Percentiles rank a stretch among this genome's conserved stretches.
Evolutionary conservation across 768 basidiomycete species (phyloP).

Genomic region (Lactarius quietus): DNA sequence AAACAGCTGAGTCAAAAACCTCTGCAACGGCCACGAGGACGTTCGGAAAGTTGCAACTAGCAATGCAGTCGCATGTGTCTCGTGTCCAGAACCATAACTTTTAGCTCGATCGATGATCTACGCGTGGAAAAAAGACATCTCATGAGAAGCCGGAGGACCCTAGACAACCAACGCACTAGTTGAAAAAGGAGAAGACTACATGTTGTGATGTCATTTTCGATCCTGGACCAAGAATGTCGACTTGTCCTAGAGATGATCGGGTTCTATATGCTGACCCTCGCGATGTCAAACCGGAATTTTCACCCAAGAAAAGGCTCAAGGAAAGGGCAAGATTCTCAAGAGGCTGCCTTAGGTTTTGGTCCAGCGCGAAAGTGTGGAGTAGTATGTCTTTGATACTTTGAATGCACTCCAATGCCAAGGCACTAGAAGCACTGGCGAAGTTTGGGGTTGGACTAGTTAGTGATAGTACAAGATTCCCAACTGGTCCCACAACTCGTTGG

Average conservation of each 20-base stretch:
- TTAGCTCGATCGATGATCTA: constrained; percentile 23
- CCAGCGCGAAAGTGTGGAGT: constrained; percentile 21
- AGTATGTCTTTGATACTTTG: constrained; percentile 24
- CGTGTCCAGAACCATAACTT: constrained; percentile 22
- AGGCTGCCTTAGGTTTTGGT: constrained; percentile 17
- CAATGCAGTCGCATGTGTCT: constrained; percentile 46
- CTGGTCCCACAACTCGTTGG: constrained; percentile 19
- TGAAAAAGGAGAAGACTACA: constrained; percentile 26
- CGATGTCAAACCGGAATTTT: constrained; percentile 15
- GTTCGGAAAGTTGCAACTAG: constrained; percentile 56
- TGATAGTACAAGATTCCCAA: constrained; percentile 17
- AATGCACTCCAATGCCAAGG: constrained; percentile 22
- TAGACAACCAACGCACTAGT: constrained; percentile 14
- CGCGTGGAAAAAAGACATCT: background rate
- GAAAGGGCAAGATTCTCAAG: constrained; percentile 25
- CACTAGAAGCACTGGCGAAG: constrained; percentile 15
- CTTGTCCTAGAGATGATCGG: constrained; percentile 23
- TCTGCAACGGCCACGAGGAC: constrained; percentile 58
- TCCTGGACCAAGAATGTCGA: constrained; percentile 26
- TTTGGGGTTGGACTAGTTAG: constrained; percentile 19
- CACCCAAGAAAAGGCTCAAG: constrained; percentile 23
- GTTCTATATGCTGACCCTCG: constrained; percentile 14
- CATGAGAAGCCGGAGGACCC: background rate
- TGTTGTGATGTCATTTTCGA: constrained; percentile 19
- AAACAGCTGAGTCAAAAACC: constrained; percentile 67